Base-by-base conservation (phyloP, 176 grass and related monocot species). In the Eleusine indica region DNA sequence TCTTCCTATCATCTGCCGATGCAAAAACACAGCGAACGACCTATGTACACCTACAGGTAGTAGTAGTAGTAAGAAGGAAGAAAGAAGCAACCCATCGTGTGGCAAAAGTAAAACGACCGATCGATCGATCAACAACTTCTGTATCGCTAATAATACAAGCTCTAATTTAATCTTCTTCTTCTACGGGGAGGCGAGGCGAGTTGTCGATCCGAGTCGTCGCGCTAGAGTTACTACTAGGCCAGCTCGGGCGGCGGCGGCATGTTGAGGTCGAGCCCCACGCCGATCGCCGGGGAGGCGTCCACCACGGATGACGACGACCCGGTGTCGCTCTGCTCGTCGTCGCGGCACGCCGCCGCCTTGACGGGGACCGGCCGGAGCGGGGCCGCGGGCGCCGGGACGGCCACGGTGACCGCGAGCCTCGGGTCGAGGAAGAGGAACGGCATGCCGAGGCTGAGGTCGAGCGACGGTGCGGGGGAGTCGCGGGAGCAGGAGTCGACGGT, bases 301-400 rank as follows among this genome's bases (percentile, higher is more conserved):
- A 92, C 90, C 79, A 94, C 87, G 68, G 90, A 92, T 48, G 86
- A 92, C 77, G 88, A 92, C 38, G 94, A 94, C 25, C 91, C 94
- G 2, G 94, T 90, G 86, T 97, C 94, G 63, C 94, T 97, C 66
- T 94, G 87, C 51, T 88, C 91, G n/a, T 94, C 85, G 29, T 80
- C 83, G 22, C 73, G 62, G 67, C 74, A 77, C 18, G 42, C 35
- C 16, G 40, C 41, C 56, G 78, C 66, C 44, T 57, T 66, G 78
- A 13, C 68, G 68, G 15, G 84, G 17, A 75, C 52, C 2, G 68
- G 48, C 30, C 68, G 68, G 79, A 41, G 64, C 1, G 68, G 19
- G 32, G 2, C 32, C 47, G n/a, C 35, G 17, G 91, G 87, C 14
- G 83, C 80, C 29, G 89, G 65, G 68, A 88, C 83, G 69, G 87